These are phyloP conservation scores for Eucalyptus polybractea DNA, from an alignment of 345 rosid genomes.

Conservation along the genomic window DNA sequence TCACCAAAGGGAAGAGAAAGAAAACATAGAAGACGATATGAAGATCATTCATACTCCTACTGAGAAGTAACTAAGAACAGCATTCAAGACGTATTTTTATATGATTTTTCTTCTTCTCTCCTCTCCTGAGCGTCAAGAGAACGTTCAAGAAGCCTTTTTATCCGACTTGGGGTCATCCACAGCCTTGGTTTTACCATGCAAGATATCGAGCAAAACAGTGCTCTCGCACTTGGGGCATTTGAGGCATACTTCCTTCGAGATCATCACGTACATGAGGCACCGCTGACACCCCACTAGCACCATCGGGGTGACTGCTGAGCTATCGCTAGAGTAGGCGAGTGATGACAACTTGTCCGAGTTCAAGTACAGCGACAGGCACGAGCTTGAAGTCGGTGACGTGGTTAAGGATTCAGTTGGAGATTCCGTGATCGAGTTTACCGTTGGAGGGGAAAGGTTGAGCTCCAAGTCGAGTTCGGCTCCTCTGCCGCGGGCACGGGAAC, in stretches of 20 bases:
- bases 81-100: neutral
- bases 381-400: constrained; percentile 8
- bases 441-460: neutral
- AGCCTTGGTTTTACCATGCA: neutral
- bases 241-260: constrained; percentile 1
- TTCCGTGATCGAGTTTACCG: neutral
- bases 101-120: neutral
- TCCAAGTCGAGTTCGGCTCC: neutral
- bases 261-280: constrained; percentile 21
- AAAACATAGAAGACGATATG: neutral
- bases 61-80: neutral
- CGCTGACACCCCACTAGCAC: constrained; percentile 15
- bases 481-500: neutral
- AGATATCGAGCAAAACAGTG: constrained; percentile 7
- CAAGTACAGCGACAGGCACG: constrained; percentile 14
- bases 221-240: constrained; percentile 15
- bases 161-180: neutral
- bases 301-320: constrained; percentile 16
- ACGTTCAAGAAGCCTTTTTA: neutral
- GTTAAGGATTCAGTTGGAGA: neutral
- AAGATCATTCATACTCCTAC: neutral
- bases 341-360: neutral
- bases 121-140: neutral
- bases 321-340: neutral
- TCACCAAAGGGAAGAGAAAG: neutral